phyloP scores from a whole-genome alignment of 352 stramenopile species.

The Achlya hypogyna region DNA sequence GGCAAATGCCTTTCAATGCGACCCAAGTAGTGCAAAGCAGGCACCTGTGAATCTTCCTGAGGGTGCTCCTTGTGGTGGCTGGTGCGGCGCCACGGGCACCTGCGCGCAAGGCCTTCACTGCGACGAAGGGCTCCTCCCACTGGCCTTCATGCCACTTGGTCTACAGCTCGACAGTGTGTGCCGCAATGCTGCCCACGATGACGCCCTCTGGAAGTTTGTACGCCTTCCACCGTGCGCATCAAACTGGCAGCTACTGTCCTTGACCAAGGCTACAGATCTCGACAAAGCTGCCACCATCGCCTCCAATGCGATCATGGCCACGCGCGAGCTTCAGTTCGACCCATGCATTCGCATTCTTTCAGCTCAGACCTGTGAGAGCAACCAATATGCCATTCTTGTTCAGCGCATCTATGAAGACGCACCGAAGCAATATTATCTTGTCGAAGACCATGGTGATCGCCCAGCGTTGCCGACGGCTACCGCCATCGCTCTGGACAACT shows the following conservation, averaged over 20 bases:
- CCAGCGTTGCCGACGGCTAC: neutral
- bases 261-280: neutral
- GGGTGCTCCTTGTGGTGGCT: neutral
- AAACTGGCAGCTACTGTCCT: neutral
- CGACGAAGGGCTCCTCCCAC: neutral
- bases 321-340: neutral
- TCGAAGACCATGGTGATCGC: neutral
- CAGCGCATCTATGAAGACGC: neutral
- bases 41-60: neutral
- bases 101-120: neutral
- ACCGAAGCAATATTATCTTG: neutral
- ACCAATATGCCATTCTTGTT: neutral
- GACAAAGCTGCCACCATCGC: neutral
- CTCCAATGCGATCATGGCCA: neutral
- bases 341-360: neutral
- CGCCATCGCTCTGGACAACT: neutral
- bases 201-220: neutral
- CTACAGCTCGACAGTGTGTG: neutral
- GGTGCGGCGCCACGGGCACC: neutral
- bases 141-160: neutral
- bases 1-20: conserved; percentile 8
- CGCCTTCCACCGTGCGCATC: neutral
- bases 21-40: neutral
- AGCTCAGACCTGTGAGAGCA: neutral
- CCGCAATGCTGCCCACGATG: neutral